These are phyloP conservation scores for Carex sylvatica DNA, from an alignment of 202 grass and related monocot genomes.

Conservation along the genomic window DNA sequence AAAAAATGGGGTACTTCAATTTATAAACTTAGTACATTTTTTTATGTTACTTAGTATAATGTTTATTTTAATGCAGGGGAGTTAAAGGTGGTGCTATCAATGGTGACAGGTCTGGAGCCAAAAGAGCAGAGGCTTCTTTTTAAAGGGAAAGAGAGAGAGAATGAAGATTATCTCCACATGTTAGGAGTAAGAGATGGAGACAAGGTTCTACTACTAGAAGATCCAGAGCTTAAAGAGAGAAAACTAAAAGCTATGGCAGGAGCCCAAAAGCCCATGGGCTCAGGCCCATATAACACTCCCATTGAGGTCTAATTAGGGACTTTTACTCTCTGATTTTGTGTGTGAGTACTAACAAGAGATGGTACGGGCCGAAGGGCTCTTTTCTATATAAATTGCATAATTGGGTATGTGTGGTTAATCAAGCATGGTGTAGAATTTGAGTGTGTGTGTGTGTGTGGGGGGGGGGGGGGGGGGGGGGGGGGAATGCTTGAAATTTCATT, in stretches of 20 bases:
- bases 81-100: conserved; percentile 61
- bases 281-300: conserved; percentile 19
- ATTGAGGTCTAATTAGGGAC: conserved; percentile 20
- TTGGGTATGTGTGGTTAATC: conserved; percentile 2
- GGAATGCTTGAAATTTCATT: conserved; percentile 4
- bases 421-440: conserved; percentile 1
- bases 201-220: conserved; percentile 83
- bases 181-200: conserved; percentile 78
- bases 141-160: conserved; percentile 87
- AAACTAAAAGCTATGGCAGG: conserved; percentile 58
- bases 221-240: conserved; percentile 78
- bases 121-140: conserved; percentile 95
- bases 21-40: neutral
- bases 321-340: neutral
- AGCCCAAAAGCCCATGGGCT: conserved; percentile 16
- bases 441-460: too few relatives aligned
- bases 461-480: neutral
- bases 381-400: neutral
- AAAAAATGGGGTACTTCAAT: neutral
- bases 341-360: conserved; percentile 23
- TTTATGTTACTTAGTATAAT: neutral
- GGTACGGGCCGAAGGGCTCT: neutral
- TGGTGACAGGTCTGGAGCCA: conserved; percentile 71
- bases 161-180: conserved; percentile 90
- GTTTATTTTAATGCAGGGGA: conserved; percentile 46